A percentile compares a stretch with the other conserved stretches of the same genome.
These are phyloP conservation scores for Arthrobotrys musiformis DNA, from an alignment of 2,329 filamentous ascomycete genomes.

Conservation along the genomic window DNA sequence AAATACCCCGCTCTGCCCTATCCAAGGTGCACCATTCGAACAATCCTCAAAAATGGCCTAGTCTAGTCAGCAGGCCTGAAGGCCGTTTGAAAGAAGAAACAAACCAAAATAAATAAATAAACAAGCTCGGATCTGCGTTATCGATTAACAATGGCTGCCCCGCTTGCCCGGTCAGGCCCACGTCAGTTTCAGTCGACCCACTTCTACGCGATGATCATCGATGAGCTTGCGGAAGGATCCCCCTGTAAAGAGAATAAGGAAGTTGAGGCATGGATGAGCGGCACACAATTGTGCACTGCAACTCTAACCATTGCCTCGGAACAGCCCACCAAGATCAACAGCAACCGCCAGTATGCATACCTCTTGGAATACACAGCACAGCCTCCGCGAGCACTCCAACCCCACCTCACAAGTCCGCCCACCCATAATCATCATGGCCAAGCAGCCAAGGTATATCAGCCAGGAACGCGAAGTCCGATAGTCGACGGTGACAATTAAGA, in stretches of 20 bases:
- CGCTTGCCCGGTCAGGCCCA: neutral
- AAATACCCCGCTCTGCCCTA: too few relatives aligned
- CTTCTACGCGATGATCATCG: neutral
- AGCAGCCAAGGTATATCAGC: neutral
- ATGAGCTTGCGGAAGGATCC: neutral
- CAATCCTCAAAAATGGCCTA: neutral
- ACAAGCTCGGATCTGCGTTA: neutral
- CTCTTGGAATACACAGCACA: too few relatives aligned
- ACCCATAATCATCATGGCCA: neutral
- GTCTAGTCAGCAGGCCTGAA: neutral
- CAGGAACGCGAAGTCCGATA: neutral
- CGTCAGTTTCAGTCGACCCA: neutral
- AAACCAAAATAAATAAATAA: neutral
- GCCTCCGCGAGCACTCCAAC: too few relatives aligned
- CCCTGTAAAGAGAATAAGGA: too few relatives aligned
- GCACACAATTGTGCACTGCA: too few relatives aligned
- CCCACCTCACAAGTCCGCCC: too few relatives aligned
- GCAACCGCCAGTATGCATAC: too few relatives aligned
- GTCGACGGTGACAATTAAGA: neutral
- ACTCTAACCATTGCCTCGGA: too few relatives aligned
- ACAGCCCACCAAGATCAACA: too few relatives aligned
- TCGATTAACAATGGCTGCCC: neutral
- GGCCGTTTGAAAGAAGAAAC: neutral
- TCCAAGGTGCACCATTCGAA: too few relatives aligned
- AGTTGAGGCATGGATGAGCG: too few relatives aligned